Evolutionary conservation across 768 basidiomycete genomes (phyloP).

Genomic region (Suillus subluteus): DNA sequence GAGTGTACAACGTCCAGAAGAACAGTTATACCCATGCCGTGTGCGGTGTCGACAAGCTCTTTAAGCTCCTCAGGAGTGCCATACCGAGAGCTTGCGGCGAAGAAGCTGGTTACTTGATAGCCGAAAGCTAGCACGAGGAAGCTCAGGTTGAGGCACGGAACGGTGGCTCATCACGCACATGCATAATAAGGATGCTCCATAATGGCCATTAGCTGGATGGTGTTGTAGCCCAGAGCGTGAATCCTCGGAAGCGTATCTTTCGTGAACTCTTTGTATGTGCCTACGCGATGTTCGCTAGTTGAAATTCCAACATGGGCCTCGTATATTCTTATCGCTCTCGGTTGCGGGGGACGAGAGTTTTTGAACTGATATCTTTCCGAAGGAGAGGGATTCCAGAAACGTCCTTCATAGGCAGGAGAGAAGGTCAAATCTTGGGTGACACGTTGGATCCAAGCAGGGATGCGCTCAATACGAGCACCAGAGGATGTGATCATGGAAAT

Average conservation of each 20-base stretch:
- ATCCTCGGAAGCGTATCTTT: slow-evolving; percentile 83
- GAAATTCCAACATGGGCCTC: slow-evolving; percentile 99
- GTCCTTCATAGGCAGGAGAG: slow-evolving; percentile 92
- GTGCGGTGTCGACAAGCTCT: slow-evolving; percentile 93
- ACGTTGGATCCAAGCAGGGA: slow-evolving; percentile 93
- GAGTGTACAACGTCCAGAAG: slow-evolving; percentile 97
- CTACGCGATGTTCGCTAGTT: slow-evolving; percentile 82
- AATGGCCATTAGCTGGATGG: slow-evolving; percentile 97
- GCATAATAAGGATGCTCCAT: slow-evolving; percentile 99
- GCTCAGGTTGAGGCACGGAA: background rate
- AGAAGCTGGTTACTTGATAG: slow-evolving; percentile 97
- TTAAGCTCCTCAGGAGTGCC: slow-evolving; percentile 95
- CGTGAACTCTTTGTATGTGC: slow-evolving; percentile 96
- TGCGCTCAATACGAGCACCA: slow-evolving; percentile 83
- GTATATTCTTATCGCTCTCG: slow-evolving; percentile 78
- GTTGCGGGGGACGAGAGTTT: slow-evolving; percentile 68
- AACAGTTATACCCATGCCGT: slow-evolving; percentile 89
- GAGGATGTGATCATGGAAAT: slow-evolving; percentile 88
- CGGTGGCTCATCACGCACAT: slow-evolving; percentile 53
- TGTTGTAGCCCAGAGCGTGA: slow-evolving; percentile 91
- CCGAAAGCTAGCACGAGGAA: slow-evolving; percentile 74
- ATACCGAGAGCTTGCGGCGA: slow-evolving; percentile 95
- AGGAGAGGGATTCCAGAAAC: slow-evolving; percentile 96
- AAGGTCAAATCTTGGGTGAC: slow-evolving; percentile 92
- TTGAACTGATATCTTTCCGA: slow-evolving; percentile 81